These are phyloP conservation scores for Colletotrichum euphorbiae DNA, from an alignment of 2,329 filamentous ascomycete species.

Conservation along the genomic window DNA sequence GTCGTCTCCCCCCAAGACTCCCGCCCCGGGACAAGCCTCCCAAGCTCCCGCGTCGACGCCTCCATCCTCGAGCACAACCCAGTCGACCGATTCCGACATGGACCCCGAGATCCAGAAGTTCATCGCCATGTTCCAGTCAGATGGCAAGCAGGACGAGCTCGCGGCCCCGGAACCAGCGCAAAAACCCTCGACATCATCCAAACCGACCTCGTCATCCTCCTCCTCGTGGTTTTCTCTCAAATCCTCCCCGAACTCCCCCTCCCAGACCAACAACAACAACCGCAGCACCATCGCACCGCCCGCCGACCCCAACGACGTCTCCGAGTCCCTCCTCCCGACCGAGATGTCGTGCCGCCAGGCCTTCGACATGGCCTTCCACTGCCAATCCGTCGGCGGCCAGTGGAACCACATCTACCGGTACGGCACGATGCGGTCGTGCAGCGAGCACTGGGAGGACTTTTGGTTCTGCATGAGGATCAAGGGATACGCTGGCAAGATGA, in stretches of 20 bases:
- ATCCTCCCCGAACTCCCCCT: conserved; percentile 42
- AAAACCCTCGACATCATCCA: conserved; percentile 38
- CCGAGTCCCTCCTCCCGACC: conserved; percentile 79
- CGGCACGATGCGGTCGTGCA: conserved; percentile 80
- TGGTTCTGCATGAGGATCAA: conserved; percentile 97
- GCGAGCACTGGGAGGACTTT: conserved; percentile 90
- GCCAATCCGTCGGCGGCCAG: conserved; percentile 90
- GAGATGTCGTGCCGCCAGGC: conserved; percentile 89
- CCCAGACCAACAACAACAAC: conserved; percentile 37
- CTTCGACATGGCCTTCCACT: conserved; percentile 95
- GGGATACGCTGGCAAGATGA: conserved; percentile 68
- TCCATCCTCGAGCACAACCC: conserved; percentile 37
- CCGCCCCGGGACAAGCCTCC: conserved; percentile 42
- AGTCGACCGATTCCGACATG: conserved; percentile 40
- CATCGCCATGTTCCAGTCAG: conserved; percentile 58
- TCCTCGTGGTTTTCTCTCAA: conserved; percentile 49
- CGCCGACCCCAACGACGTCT: conserved; percentile 58
- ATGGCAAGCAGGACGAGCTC: conserved; percentile 45
- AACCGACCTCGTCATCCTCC: conserved; percentile 47
- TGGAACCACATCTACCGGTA: conserved; percentile 93
- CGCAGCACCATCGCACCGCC: conserved; percentile 41
- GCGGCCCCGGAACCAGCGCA: conserved; percentile 40
- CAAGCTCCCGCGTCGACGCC: conserved; percentile 41
- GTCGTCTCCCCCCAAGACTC: conserved; percentile 48
- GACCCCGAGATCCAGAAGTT: conserved; percentile 68